Evolutionary conservation across 208 protist species (phyloP).

Genomic region (Phytomonas sp.): DNA sequence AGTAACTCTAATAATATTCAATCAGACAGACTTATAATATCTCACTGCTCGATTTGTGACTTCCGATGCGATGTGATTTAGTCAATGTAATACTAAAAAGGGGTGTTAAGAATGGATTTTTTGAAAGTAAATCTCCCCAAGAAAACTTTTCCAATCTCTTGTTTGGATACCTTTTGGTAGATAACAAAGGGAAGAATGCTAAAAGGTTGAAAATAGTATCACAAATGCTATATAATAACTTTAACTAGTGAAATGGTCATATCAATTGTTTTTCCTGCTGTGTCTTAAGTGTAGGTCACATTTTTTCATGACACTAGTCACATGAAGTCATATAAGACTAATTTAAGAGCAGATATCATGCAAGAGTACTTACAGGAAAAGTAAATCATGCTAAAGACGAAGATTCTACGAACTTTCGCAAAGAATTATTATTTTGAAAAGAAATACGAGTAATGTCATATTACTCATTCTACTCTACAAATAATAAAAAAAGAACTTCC

Average conservation of each 20-base stretch:
- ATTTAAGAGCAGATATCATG: not conserved
- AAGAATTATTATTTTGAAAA: not conserved
- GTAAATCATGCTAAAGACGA: not conserved
- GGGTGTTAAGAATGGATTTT: not conserved
- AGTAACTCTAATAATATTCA: constrained; percentile 10
- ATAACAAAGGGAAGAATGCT: constrained; percentile 1
- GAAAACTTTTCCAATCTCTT: not conserved
- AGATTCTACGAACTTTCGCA: not conserved
- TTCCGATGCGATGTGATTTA: not conserved
- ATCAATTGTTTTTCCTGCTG: not conserved
- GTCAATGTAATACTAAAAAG: not conserved
- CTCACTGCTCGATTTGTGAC: not conserved
- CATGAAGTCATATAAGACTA: not conserved
- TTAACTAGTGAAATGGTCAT: not conserved
- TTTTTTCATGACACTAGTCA: not conserved
- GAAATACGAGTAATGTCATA: not conserved
- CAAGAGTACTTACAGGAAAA: not conserved
- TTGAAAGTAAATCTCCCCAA: not conserved
- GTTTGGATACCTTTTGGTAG: constrained; percentile 4
- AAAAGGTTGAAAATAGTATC: constrained; percentile 11
- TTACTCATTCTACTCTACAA: not conserved
- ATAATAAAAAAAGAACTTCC: not conserved
- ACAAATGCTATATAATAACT: not conserved
- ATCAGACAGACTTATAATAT: not conserved
- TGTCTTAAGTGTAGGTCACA: not conserved